Conservation (phyloP, 1,284 basidiomycete species). For the Trametes polyzona region DNA sequence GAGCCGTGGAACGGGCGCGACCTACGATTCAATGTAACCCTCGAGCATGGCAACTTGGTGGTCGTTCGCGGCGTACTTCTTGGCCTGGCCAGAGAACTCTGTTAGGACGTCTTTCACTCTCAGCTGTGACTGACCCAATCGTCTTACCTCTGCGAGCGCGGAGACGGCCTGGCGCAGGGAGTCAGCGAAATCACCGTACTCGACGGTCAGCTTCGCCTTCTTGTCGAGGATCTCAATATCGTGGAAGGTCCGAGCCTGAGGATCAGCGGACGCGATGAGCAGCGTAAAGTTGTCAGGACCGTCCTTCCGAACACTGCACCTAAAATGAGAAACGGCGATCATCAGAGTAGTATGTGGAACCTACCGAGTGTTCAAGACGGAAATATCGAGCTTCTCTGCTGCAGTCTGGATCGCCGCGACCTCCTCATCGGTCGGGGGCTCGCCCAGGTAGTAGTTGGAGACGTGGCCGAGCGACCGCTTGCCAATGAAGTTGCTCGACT, state of each 20-base stretch:
- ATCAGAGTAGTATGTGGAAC: background rate
- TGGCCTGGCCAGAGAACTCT: constrained; percentile 50
- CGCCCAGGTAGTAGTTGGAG: constrained; percentile 83
- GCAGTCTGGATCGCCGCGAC: constrained; percentile 73
- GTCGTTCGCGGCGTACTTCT: constrained; percentile 72
- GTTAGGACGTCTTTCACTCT: background rate
- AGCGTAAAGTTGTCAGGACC: constrained; percentile 63
- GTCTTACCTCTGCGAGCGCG: constrained; percentile 62
- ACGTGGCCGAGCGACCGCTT: constrained; percentile 77
- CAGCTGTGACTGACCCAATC: background rate
- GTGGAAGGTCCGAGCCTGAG: constrained; percentile 44
- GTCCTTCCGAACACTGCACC: constrained; percentile 67
- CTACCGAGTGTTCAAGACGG: constrained; percentile 83
- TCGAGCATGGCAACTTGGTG: constrained; percentile 76
- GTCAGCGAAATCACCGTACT: constrained; percentile 73
- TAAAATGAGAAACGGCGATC: background rate
- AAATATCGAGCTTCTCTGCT: constrained; percentile 72
- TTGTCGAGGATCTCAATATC: constrained; percentile 49
- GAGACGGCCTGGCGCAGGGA: constrained; percentile 56
- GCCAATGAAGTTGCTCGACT: constrained; percentile 72
- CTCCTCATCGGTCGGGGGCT: constrained; percentile 71
- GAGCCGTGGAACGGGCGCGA: constrained; percentile 4
- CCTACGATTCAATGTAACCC: constrained; percentile 78
- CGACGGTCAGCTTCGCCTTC: constrained; percentile 58
- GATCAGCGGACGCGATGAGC: constrained; percentile 69